Evolutionary conservation across 208 protist genomes (phyloP).

Genomic region (Sergeia podlipaevii): DNA sequence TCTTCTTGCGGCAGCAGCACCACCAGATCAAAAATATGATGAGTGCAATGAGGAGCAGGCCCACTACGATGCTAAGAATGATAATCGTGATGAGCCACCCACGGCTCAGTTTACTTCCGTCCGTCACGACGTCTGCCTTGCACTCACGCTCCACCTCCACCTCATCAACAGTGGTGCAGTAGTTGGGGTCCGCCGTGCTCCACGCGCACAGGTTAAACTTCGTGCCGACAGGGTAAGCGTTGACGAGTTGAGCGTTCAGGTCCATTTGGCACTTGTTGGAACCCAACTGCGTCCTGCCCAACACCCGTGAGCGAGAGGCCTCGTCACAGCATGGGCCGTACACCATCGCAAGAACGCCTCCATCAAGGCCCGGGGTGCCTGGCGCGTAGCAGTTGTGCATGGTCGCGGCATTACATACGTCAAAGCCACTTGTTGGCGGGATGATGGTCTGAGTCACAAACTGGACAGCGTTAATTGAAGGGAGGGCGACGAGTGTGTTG

Average conservation of each 20-base stretch:
- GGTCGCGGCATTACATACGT: constrained; percentile 22
- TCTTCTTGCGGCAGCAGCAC: constrained; percentile 26
- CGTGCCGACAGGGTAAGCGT: constrained; percentile 18
- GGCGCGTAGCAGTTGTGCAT: constrained; percentile 30
- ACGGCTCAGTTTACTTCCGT: constrained; percentile 17
- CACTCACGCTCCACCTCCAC: constrained; percentile 23
- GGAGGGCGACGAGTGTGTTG: constrained; percentile 32
- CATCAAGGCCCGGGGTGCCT: constrained; percentile 10
- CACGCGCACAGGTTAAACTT: constrained; percentile 52
- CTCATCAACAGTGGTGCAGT: constrained; percentile 47
- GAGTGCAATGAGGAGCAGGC: constrained; percentile 28
- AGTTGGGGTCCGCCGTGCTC: constrained; percentile 27
- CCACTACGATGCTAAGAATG: constrained; percentile 23
- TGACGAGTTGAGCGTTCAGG: constrained; percentile 8
- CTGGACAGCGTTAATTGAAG: constrained; percentile 1
- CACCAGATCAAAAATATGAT: constrained; percentile 28
- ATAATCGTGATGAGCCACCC: constrained; percentile 31
- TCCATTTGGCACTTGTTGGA: constrained; percentile 20
- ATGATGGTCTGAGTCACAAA: constrained; percentile 21
- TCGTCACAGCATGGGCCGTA: constrained; percentile 52
- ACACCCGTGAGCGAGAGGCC: constrained; percentile 15
- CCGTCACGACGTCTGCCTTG: constrained; percentile 4
- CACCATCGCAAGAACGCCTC: constrained; percentile 28
- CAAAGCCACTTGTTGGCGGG: constrained; percentile 24
- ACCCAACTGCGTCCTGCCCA: constrained; percentile 13